Evolutionary conservation across 1,284 basidiomycete species (phyloP).

Genomic region (Psilocybe mexicana): DNA sequence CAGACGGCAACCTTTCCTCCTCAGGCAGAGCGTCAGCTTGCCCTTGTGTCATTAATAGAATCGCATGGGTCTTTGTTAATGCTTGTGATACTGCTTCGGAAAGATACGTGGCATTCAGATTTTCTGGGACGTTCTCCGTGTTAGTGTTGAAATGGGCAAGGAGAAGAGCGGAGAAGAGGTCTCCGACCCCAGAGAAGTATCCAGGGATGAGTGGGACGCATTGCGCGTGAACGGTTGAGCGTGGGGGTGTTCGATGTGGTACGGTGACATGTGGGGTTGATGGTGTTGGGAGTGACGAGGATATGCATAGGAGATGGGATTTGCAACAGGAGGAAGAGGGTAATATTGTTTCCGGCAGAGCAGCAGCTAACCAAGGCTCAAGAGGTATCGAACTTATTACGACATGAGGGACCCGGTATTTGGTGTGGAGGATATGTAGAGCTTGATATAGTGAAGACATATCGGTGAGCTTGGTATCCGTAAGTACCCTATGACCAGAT

Average conservation of each 20-base stretch:
- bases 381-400: conserved; percentile 90
- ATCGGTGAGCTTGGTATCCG: conserved; percentile 68
- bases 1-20: conserved; percentile 58
- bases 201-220: conserved; percentile 82
- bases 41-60: conserved; percentile 74
- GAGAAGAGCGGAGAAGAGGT: conserved; percentile 94
- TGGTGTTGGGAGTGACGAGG: conserved; percentile 41
- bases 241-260: conserved; percentile 7
- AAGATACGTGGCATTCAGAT: conserved; percentile 38
- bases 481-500: conserved; percentile 59
- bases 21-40: conserved; percentile 56
- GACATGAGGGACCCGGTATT: conserved; percentile 80
- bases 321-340: conserved; percentile 31
- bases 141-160: conserved; percentile 72
- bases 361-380: conserved; percentile 50
- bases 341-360: conserved; percentile 47
- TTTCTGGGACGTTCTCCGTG: conserved; percentile 20
- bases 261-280: conserved; percentile 4
- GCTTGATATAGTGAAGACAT: conserved; percentile 68
- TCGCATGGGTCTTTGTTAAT: conserved; percentile 83
- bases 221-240: conserved; percentile 62
- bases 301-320: conserved; percentile 73
- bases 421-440: conserved; percentile 72
- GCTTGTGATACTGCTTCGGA: conserved; percentile 68
- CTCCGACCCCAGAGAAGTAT: conserved; percentile 96